Conservation (phyloP, 345 rosid genomes). For the Firmiana major region DNA sequence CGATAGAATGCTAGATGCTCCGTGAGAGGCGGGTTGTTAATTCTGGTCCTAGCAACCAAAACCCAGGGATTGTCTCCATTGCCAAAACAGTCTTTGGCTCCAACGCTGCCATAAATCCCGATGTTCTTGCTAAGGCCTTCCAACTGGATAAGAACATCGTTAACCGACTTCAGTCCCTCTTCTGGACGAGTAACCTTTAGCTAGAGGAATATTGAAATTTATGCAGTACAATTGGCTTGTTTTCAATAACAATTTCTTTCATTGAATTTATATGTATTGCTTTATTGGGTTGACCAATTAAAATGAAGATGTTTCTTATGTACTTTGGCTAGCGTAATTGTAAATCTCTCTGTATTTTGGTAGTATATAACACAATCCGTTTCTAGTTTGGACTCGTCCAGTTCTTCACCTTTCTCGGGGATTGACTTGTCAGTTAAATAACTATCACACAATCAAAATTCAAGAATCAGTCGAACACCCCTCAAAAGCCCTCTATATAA, state of each 20-base stretch:
- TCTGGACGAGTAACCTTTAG: slow-evolving; percentile 10
- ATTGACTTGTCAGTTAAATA: not conserved
- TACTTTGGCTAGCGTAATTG: no score
- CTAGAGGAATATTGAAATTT: not conserved
- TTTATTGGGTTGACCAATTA: not conserved
- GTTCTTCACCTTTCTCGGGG: not conserved
- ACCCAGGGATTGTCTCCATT: slow-evolving; percentile 36
- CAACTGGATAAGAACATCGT: slow-evolving; percentile 37
- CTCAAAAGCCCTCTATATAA: not conserved
- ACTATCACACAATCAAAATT: not conserved
- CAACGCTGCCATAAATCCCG: slow-evolving; percentile 31
- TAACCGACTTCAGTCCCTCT: slow-evolving; percentile 23
- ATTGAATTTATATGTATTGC: not conserved
- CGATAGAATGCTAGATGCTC: no score
- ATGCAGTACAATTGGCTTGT: not conserved
- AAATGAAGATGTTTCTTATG: not conserved
- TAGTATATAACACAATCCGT: no score
- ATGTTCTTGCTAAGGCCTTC: slow-evolving; percentile 42
- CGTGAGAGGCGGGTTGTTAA: no score
- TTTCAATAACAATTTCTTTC: no score
- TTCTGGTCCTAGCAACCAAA: slow-evolving; percentile 40
- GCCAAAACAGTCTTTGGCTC: slow-evolving; percentile 39
- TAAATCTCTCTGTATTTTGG: not conserved
- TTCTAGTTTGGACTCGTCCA: no score
- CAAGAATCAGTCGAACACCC: not conserved